phyloP scores from a whole-genome alignment of 331 rosid genomes.

The Erythrophleum ivorense region DNA sequence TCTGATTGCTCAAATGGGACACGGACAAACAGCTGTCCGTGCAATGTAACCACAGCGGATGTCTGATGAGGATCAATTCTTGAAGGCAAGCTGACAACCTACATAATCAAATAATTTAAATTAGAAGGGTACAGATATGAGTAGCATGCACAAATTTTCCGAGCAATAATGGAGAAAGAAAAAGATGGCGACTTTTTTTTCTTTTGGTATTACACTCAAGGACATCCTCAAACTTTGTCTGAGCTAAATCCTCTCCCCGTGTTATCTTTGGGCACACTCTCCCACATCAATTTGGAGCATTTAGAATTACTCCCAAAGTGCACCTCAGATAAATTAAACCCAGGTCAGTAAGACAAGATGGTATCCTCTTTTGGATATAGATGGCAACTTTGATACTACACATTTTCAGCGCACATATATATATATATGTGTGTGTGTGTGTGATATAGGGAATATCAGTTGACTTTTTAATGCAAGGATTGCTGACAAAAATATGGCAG shows the following conservation, averaged over 20 bases:
- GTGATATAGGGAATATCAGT: not conserved
- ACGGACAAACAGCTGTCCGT: slow-evolving; percentile 94
- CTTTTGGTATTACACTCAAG: not conserved
- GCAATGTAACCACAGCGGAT: slow-evolving; percentile 95
- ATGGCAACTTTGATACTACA: not conserved
- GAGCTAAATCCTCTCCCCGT: not conserved
- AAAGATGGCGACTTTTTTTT: not conserved
- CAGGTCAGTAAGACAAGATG: not conserved
- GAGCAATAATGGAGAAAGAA: not conserved
- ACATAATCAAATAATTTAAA: slow-evolving; percentile 33
- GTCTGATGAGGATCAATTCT: slow-evolving; percentile 98
- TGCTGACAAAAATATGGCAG: not conserved
- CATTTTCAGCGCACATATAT: not conserved
- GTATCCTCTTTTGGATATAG: not conserved
- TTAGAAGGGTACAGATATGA: not conserved
- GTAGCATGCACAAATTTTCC: not conserved
- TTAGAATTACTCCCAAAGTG: not conserved
- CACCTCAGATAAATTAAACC: not conserved
- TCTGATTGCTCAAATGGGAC: slow-evolving; percentile 89
- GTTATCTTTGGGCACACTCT: not conserved
- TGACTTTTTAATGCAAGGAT: not conserved
- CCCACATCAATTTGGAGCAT: not conserved
- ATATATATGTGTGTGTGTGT: too few species aligned
- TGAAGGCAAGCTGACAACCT: slow-evolving; percentile 89
- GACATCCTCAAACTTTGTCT: not conserved